Evolutionary conservation across 768 basidiomycete genomes (phyloP), one percentile per base, ranked within the genome.

Genomic region (Termitomyces sp.): DNA sequence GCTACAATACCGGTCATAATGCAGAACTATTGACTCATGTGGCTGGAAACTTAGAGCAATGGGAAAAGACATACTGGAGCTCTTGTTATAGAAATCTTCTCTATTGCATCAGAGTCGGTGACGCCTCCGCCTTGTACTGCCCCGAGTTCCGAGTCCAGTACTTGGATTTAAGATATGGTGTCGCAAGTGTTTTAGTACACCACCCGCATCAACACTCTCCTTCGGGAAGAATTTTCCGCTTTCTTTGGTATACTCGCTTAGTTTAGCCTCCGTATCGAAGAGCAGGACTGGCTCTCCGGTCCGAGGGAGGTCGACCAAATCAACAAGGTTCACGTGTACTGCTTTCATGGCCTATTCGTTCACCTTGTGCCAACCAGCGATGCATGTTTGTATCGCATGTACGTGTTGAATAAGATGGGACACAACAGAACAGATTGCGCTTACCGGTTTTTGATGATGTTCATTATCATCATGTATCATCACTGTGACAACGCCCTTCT

Each of bases 301-400:
- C 1, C 55, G 53, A 3, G 47, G 52, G 5, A 56, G 59, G 48
- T 75, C 69, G 9, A 73, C 64, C 11, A 78, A 57, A 55, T 78
- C 76, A 5, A 76, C 69, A 20, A 77, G 64, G 57, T 78, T 78
- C 36, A 77, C 75, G 52, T 75, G 68, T 0, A 66, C 69, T 9
- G 51, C 52, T 18, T 54, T 47, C 3, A 76, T 69, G 4, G 63
- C 65, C 73, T 74, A 33, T 33, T 18, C 48, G 28, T 5, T 28
- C 28, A 5, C 28, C 28, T 28, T 28, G 28, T 28, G 28, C 5
- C 5, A 7, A 30, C 30, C 30, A 30, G 30, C 30, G 3, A 30
- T 3, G 2, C 6, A 30, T 5, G 30, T 30, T 30, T 30, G 5
- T 1, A 30, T 30, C 2, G 6, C 30, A 30, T 30, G 30, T 30